A percentile compares a stretch with the other conserved stretches of the same genome.
These are phyloP conservation scores for Quercus bicolor DNA, from an alignment of 306 rosid genomes.

Conservation along the genomic window DNA sequence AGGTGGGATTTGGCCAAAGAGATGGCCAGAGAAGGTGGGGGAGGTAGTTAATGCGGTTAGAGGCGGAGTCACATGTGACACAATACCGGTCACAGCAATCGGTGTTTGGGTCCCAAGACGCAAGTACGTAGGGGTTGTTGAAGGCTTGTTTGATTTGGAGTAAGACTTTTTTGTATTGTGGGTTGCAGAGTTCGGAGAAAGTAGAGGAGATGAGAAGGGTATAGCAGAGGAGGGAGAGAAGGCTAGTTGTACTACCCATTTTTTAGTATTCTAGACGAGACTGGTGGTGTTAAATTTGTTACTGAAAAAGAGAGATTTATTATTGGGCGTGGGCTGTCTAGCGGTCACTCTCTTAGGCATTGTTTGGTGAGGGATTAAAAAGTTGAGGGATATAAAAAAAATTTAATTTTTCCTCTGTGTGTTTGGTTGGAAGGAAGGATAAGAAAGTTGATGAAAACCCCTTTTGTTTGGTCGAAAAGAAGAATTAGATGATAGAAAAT, in stretches of 20 bases:
- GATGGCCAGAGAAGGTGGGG: conserved; percentile 26
- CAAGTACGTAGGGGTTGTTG: conserved; percentile 53
- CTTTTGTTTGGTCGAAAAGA: too few relatives aligned
- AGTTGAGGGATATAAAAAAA: too few relatives aligned
- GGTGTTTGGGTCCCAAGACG: conserved; percentile 51
- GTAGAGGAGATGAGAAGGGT: conserved; percentile 25
- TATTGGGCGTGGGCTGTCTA: too few relatives aligned
- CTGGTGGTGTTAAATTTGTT: neutral
- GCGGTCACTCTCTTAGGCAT: too few relatives aligned
- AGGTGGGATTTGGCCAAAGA: conserved; percentile 55
- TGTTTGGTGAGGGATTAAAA: too few relatives aligned
- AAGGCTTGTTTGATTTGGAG: conserved; percentile 61
- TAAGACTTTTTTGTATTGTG: conserved; percentile 57
- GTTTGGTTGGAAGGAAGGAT: too few relatives aligned
- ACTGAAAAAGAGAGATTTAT: too few relatives aligned
- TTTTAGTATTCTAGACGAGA: neutral
- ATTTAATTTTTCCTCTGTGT: too few relatives aligned
- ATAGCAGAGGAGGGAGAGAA: conserved; percentile 4
- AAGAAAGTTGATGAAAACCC: too few relatives aligned
- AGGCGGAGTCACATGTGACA: conserved; percentile 42
- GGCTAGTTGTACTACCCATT: neutral
- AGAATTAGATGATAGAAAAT: too few relatives aligned
- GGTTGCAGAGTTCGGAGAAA: conserved; percentile 54
- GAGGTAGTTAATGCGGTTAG: conserved; percentile 63
- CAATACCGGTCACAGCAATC: conserved; percentile 69